Conservation (phyloP, 2,329 filamentous ascomycete species). For the Clarireedia hainanense region DNA sequence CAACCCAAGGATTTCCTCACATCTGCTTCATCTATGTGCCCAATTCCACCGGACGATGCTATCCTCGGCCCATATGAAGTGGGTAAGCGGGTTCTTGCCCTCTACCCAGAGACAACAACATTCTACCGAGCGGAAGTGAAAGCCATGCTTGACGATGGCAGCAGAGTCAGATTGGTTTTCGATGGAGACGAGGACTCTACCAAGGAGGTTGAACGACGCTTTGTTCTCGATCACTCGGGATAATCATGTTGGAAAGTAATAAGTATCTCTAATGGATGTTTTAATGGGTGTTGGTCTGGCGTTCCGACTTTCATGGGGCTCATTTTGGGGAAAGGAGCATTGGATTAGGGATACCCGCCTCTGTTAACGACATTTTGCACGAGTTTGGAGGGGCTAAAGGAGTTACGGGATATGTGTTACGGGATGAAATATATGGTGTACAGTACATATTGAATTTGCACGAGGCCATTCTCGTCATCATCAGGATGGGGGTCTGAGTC, state of each 20-base stretch:
- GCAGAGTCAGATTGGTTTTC: constrained; percentile 61
- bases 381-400: background rate
- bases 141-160: constrained; percentile 45
- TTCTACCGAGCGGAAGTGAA: constrained; percentile 82
- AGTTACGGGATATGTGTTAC: background rate
- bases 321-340: constrained; percentile 1
- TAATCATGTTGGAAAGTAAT: constrained; percentile 5
- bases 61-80: constrained; percentile 52
- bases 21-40: constrained; percentile 67
- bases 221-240: constrained; percentile 61
- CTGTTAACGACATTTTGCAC: background rate
- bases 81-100: constrained; percentile 65
- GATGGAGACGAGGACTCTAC: constrained; percentile 72
- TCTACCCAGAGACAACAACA: constrained; percentile 77
- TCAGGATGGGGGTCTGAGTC: too few relatives aligned
- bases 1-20: constrained; percentile 58
- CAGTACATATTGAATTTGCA: too few relatives aligned
- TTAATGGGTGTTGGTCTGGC: background rate
- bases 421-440: background rate
- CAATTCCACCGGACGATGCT: constrained; percentile 57
- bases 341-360: constrained; percentile 4
- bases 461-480: too few relatives aligned
- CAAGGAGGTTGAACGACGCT: constrained; percentile 66
- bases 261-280: background rate
- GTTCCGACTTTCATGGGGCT: background rate